These are phyloP conservation scores for Xylaria digitata DNA, from an alignment of 2,329 filamentous ascomycete species.

Conservation along the genomic window DNA sequence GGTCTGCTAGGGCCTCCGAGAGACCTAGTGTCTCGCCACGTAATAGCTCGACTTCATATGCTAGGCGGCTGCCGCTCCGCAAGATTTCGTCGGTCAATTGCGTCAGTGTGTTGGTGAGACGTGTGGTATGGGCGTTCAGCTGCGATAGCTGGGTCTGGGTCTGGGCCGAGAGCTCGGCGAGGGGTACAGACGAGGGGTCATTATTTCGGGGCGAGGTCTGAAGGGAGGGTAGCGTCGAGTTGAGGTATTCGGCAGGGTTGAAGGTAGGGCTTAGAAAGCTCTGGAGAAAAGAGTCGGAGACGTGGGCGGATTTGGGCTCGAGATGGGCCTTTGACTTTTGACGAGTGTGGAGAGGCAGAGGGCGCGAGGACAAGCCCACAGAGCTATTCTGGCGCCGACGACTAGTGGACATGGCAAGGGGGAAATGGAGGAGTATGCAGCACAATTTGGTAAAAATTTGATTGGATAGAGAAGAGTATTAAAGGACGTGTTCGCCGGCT, in stretches of 20 bases:
- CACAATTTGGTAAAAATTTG: neutral
- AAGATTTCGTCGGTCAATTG: slow-evolving; percentile 95
- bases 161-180: slow-evolving; percentile 82
- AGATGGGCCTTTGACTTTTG: slow-evolving; percentile 54
- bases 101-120: slow-evolving; percentile 83
- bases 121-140: slow-evolving; percentile 87
- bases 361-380: slow-evolving; percentile 49
- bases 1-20: slow-evolving; percentile 80
- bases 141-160: slow-evolving; percentile 87
- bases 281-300: slow-evolving; percentile 77
- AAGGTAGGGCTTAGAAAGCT: slow-evolving; percentile 82
- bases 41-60: slow-evolving; percentile 93
- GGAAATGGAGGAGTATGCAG: neutral
- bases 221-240: slow-evolving; percentile 78
- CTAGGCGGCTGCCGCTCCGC: slow-evolving; percentile 84
- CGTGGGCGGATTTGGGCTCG: slow-evolving; percentile 68
- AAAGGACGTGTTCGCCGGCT: no score
- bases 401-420: slow-evolving; percentile 46
- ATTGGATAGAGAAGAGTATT: neutral
- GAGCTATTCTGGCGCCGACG: slow-evolving; percentile 62
- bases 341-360: slow-evolving; percentile 56
- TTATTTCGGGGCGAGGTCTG: slow-evolving; percentile 51
- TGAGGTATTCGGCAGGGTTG: slow-evolving; percentile 87
- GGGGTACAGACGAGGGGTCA: slow-evolving; percentile 60
- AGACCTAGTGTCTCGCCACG: slow-evolving; percentile 88